Evolutionary conservation across 345 rosid genomes (phyloP).

Genomic region (Xanthoceras sorbifolium): DNA sequence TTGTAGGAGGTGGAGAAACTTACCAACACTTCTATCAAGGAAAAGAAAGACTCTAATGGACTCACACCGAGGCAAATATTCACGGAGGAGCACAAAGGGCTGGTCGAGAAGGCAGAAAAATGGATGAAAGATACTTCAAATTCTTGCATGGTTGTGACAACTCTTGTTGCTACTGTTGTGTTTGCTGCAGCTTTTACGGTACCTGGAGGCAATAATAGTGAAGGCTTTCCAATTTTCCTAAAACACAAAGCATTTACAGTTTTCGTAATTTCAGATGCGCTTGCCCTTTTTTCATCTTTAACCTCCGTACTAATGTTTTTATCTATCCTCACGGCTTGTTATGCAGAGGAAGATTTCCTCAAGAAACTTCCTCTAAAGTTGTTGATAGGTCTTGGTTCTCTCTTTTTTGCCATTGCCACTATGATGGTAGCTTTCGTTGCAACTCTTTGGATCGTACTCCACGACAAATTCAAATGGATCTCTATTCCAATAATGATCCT

Average conservation of each 20-base stretch:
- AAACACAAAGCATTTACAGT: slow-evolving; percentile 10
- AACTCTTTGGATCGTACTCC: not conserved
- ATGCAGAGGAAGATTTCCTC: too few species aligned
- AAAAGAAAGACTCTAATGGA: not conserved
- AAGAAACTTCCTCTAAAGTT: slow-evolving; percentile 22
- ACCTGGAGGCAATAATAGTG: slow-evolving; percentile 18
- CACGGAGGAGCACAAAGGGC: slow-evolving; percentile 10
- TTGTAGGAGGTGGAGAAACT: slow-evolving; percentile 23
- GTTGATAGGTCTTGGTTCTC: slow-evolving; percentile 17
- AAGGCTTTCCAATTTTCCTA: slow-evolving; percentile 15
- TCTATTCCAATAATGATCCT: not conserved
- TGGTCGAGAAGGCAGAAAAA: slow-evolving; percentile 19
- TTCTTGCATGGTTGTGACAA: slow-evolving; percentile 24
- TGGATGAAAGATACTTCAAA: slow-evolving; percentile 26
- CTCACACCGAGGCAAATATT: slow-evolving; percentile 19
- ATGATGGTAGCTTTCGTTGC: slow-evolving; percentile 21
- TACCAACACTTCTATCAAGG: slow-evolving; percentile 9
- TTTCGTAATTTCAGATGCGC: slow-evolving; percentile 22
- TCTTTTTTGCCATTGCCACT: too few species aligned
- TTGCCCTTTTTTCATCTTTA: slow-evolving; percentile 20
- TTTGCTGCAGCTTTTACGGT: slow-evolving; percentile 28
- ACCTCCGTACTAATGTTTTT: slow-evolving; percentile 21
- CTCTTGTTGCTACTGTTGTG: slow-evolving; percentile 21
- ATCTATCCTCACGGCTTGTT: slow-evolving; percentile 22
- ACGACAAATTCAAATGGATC: not conserved